phyloP scores from a whole-genome alignment of 352 stramenopile species.

The Phytophthora pini region DNA sequence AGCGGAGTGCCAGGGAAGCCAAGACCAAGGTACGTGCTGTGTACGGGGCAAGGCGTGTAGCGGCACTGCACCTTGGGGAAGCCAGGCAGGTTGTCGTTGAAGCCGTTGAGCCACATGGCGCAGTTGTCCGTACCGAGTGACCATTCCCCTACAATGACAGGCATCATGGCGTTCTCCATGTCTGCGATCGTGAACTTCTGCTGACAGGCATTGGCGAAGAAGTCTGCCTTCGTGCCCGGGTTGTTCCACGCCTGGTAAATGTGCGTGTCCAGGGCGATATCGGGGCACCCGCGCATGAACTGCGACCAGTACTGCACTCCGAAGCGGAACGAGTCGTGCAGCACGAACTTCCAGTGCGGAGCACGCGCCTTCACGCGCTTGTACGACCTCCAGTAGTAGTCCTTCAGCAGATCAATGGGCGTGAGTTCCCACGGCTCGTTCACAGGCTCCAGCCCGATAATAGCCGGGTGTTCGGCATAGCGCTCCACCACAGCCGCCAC shows the following conservation, averaged over 20 bases:
- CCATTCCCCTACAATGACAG: conserved; percentile 96
- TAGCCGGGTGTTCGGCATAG: conserved; percentile 88
- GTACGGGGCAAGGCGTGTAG: conserved; percentile 78
- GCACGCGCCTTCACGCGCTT: conserved; percentile 92
- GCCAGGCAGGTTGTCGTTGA: conserved; percentile 66
- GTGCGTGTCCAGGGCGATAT: conserved; percentile 95
- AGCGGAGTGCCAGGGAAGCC: conserved; percentile 92
- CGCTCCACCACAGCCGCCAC: conserved; percentile 88
- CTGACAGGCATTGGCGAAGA: conserved; percentile 91
- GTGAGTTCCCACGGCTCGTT: conserved; percentile 97
- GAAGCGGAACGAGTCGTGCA: conserved; percentile 39
- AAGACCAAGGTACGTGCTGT: conserved; percentile 89
- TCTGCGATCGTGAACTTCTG: conserved; percentile 85
- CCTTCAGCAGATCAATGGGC: conserved; percentile 90
- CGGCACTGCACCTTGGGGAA: conserved; percentile 93
- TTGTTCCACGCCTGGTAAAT: conserved; percentile 94
- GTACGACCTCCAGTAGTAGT: conserved; percentile 97
- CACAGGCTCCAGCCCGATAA: conserved; percentile 93
- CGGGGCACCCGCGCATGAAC: conserved; percentile 84
- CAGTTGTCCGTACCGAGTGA: conserved; percentile 89
- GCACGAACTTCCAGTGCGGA: conserved; percentile 91
- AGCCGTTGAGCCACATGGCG: conserved; percentile 68
- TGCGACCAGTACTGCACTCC: conserved; percentile 34
- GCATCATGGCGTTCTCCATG: conserved; percentile 75
- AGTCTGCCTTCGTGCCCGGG: conserved; percentile 71